These are phyloP conservation scores for Ceratocystis destructans DNA, from an alignment of 2,329 filamentous ascomycete genomes.

Conservation along the genomic window DNA sequence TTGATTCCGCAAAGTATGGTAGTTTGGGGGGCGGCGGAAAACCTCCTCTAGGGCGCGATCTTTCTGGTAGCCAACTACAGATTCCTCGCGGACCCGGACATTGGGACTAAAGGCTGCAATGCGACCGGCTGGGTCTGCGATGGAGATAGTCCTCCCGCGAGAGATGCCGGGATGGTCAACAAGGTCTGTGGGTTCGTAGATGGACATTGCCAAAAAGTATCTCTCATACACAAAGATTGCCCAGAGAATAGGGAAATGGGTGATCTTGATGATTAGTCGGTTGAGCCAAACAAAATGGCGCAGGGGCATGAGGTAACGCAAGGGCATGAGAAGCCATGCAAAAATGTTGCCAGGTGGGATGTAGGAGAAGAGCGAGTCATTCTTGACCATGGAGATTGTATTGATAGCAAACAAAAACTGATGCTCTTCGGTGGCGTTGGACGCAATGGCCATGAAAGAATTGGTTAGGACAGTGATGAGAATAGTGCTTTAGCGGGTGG, in stretches of 20 bases:
- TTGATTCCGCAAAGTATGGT: conserved; percentile 45
- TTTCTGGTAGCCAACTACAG: conserved; percentile 76
- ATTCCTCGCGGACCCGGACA: conserved; percentile 64
- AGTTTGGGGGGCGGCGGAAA: conserved; percentile 60
- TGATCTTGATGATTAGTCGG: conserved; percentile 78
- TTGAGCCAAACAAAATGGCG: conserved; percentile 73
- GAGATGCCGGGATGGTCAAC: conserved; percentile 54
- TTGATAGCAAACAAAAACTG: conserved; percentile 91
- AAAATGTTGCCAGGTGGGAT: conserved; percentile 83
- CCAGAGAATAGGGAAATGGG: conserved; percentile 78
- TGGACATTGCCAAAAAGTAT: conserved; percentile 56
- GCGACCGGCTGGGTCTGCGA: conserved; percentile 41
- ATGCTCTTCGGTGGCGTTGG: conserved; percentile 86
- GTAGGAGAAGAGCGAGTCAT: conserved; percentile 91
- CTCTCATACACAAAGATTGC: conserved; percentile 80
- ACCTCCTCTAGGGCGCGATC: conserved; percentile 84
- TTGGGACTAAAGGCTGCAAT: conserved; percentile 60
- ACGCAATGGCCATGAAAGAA: conserved; percentile 88
- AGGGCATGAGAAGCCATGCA: conserved; percentile 74
- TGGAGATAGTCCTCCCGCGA: conserved; percentile 39
- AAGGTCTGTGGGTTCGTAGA: conserved; percentile 73
- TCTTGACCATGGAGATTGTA: conserved; percentile 95
- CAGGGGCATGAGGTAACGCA: conserved; percentile 69
- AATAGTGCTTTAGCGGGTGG: conserved; percentile 46
- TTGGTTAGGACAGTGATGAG: conserved; percentile 92